Evolutionary conservation across 257 asterid genomes (phyloP).

Genomic region (Striga asiatica): DNA sequence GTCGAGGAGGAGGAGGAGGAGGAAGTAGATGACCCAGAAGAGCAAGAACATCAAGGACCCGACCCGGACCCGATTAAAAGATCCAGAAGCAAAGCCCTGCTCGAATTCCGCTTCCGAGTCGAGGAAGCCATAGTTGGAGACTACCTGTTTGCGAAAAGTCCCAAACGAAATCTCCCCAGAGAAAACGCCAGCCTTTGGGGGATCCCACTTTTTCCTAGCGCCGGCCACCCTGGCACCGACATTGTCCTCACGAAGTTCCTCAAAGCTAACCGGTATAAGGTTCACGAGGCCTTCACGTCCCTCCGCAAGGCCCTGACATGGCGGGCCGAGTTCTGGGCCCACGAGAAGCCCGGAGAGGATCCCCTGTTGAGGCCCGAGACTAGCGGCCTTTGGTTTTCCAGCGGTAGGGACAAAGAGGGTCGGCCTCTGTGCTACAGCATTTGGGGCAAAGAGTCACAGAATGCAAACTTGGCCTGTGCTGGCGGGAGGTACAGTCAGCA

Average conservation of each 20-base stretch:
- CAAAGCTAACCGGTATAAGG: slow-evolving; percentile 43
- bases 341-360: slow-evolving; percentile 22
- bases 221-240: slow-evolving; percentile 40
- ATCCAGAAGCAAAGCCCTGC: slow-evolving; percentile 26
- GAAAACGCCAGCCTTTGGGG: slow-evolving; percentile 52
- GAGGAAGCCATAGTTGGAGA: slow-evolving; percentile 58
- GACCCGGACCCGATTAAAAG: slow-evolving; percentile 18
- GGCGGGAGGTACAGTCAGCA: slow-evolving; percentile 23
- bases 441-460: slow-evolving; percentile 33
- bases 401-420: slow-evolving; percentile 57
- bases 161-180: neutral
- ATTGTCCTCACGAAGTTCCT: slow-evolving; percentile 50
- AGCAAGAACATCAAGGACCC: slow-evolving; percentile 15
- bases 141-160: slow-evolving; percentile 24
- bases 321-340: slow-evolving; percentile 38
- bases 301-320: slow-evolving; percentile 50
- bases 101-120: slow-evolving; percentile 41
- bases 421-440: slow-evolving; percentile 47
- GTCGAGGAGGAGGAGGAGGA: neutral
- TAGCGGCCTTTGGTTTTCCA: slow-evolving; percentile 33
- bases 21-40: neutral
- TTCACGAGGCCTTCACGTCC: slow-evolving; percentile 42
- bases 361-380: slow-evolving; percentile 17
- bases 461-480: slow-evolving; percentile 15
- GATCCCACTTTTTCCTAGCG: slow-evolving; percentile 49